Evolutionary conservation across 2,329 filamentous ascomycete genomes (phyloP).

Genomic region (Catunica adiposa): DNA sequence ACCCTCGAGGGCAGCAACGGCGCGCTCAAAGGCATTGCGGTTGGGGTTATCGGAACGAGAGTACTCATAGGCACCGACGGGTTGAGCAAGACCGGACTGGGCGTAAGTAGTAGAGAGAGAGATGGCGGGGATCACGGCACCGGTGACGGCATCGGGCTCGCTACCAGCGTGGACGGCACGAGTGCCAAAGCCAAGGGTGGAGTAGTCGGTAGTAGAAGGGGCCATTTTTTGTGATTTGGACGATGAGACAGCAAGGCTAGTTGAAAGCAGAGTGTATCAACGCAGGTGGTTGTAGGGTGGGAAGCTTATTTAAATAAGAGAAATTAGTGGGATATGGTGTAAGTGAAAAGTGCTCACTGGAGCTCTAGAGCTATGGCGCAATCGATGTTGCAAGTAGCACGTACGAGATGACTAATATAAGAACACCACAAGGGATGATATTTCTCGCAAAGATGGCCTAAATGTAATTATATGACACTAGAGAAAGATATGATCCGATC

Average conservation of each 20-base stretch:
- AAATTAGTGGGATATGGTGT: background rate
- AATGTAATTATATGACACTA: background rate
- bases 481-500: background rate
- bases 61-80: conserved; percentile 84
- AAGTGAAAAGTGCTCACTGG: background rate
- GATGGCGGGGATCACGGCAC: conserved; percentile 91
- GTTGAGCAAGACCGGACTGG: conserved; percentile 75
- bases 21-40: conserved; percentile 81
- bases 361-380: conserved; percentile 2
- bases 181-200: conserved; percentile 65
- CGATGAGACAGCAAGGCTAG: background rate
- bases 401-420: conserved; percentile 1
- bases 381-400: conserved; percentile 9
- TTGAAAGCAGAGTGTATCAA: background rate
- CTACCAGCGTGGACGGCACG: conserved; percentile 87
- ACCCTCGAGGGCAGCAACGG: conserved; percentile 81
- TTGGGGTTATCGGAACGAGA: conserved; percentile 89
- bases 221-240: conserved; percentile 5
- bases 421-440: background rate
- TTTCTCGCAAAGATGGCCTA: background rate
- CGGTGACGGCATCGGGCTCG: conserved; percentile 77
- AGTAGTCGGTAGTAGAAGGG: conserved; percentile 16
- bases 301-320: background rate
- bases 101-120: conserved; percentile 92
- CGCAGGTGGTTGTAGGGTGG: background rate